phyloP scores from a whole-genome alignment of 768 basidiomycete genomes.

The Phlebiopsis gigantea region DNA sequence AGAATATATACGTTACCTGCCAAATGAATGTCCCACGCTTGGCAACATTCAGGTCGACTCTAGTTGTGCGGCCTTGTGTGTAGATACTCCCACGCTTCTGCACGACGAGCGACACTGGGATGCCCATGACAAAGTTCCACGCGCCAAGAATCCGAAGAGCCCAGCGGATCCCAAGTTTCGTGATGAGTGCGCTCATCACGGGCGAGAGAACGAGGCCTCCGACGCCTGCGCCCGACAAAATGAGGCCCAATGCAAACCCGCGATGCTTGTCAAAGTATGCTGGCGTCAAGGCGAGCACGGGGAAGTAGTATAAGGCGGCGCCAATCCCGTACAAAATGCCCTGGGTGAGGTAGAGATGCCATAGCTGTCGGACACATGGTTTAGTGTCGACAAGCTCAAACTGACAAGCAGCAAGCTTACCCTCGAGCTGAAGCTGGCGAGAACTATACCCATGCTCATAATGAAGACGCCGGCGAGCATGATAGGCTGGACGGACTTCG shows the following conservation, averaged over 20 bases:
- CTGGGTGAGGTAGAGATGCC: slow-evolving; percentile 40
- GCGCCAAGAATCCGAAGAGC: slow-evolving; percentile 35
- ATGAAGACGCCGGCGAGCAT: slow-evolving; percentile 31
- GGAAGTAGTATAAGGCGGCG: slow-evolving; percentile 40
- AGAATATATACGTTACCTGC: slow-evolving; percentile 33
- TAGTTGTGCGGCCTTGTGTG: slow-evolving; percentile 14
- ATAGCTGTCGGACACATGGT: slow-evolving; percentile 24
- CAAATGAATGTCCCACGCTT: slow-evolving; percentile 37
- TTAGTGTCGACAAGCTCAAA: no score
- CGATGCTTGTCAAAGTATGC: slow-evolving; percentile 39
- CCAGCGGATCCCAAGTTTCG: slow-evolving; percentile 30
- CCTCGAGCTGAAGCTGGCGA: slow-evolving; percentile 34
- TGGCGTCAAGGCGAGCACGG: slow-evolving; percentile 37
- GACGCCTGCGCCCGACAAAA: slow-evolving; percentile 36
- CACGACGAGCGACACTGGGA: slow-evolving; percentile 33
- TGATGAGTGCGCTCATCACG: slow-evolving; percentile 31
- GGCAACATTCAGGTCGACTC: slow-evolving; percentile 32
- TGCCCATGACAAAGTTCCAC: slow-evolving; percentile 34
- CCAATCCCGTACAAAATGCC: slow-evolving; percentile 38
- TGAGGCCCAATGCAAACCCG: slow-evolving; percentile 39
- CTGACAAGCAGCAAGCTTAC: slow-evolving; percentile 17
- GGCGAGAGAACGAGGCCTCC: slow-evolving; percentile 42
- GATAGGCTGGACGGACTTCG: slow-evolving; percentile 30
- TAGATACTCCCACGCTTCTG: slow-evolving; percentile 20
- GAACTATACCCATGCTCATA: slow-evolving; percentile 38